Conservation (phyloP, 495 filamentous ascomycete species). For the Podospora fimiseda region DNA sequence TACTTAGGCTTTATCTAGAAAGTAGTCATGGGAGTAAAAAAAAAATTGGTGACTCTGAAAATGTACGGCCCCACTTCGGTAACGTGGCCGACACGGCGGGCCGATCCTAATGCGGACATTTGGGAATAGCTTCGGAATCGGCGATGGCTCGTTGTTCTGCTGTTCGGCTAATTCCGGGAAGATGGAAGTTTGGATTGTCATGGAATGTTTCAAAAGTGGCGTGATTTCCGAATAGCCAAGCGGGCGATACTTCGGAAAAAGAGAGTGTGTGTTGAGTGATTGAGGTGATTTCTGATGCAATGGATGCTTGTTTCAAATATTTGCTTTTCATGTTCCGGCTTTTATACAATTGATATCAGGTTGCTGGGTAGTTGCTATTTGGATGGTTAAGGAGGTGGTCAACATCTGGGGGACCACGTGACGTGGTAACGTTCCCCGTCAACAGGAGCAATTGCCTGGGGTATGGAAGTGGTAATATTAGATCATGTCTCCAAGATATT, state of each 20-base stretch:
- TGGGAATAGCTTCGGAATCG: constrained; percentile 8
- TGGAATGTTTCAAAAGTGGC: not conserved
- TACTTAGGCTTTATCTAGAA: not conserved
- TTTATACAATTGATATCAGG: too few species aligned
- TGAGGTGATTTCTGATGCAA: too few species aligned
- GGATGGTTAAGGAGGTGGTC: too few species aligned
- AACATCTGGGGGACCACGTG: too few species aligned
- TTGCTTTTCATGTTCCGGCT: not conserved
- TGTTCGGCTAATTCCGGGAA: not conserved
- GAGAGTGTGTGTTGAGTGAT: not conserved
- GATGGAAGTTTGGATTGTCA: too few species aligned
- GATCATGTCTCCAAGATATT: too few species aligned
- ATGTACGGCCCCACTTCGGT: not conserved
- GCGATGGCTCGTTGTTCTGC: not conserved
- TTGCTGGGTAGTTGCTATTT: too few species aligned
- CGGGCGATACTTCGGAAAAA: not conserved
- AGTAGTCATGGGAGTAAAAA: constrained; percentile 30
- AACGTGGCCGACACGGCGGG: not conserved
- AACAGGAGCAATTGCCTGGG: too few species aligned
- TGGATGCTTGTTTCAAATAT: too few species aligned
- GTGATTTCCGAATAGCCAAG: not conserved
- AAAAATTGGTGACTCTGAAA: not conserved
- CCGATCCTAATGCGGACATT: constrained; percentile 11
- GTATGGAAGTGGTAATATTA: too few species aligned
- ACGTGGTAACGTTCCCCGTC: too few species aligned